Evolutionary conservation across 352 stramenopile genomes (phyloP).

Genomic region (Plasmopara muralis): DNA sequence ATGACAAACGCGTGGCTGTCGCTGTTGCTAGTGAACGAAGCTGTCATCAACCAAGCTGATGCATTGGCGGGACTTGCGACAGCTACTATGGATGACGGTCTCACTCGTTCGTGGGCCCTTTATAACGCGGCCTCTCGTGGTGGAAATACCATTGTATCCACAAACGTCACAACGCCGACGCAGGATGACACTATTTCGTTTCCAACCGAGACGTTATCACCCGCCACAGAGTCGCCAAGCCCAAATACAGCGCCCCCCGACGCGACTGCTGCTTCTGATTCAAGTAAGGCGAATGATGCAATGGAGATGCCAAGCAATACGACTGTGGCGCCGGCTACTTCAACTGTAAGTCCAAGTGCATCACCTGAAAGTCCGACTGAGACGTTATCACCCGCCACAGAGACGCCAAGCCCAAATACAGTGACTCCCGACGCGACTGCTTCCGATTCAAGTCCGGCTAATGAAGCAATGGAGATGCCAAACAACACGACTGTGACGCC

Average conservation of each 20-base stretch:
- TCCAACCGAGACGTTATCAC: not conserved
- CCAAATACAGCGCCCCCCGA: not conserved
- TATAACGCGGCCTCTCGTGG: conserved; percentile 51
- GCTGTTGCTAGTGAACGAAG: conserved; percentile 68
- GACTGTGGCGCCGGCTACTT: not conserved
- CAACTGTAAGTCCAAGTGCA: conserved; percentile 5
- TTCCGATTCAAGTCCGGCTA: no score
- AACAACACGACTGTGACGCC: no score
- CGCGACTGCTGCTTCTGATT: not conserved
- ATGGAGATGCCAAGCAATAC: not conserved
- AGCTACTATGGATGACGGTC: conserved; percentile 56
- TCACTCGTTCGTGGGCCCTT: conserved; percentile 61
- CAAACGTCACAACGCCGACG: not conserved
- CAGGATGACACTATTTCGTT: not conserved
- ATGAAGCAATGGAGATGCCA: no score
- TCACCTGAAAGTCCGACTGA: not conserved
- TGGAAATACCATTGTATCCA: conserved; percentile 1
- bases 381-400: not conserved
- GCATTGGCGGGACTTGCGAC: conserved; percentile 37
- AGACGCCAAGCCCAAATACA: not conserved
- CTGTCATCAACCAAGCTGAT: conserved; percentile 45
- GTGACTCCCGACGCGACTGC: not conserved
- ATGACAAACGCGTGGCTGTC: conserved; percentile 59
- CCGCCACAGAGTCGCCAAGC: not conserved
- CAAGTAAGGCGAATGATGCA: not conserved